These are phyloP conservation scores for Neoboletus magnificus DNA, from an alignment of 768 basidiomycete species.

Conservation along the genomic window DNA sequence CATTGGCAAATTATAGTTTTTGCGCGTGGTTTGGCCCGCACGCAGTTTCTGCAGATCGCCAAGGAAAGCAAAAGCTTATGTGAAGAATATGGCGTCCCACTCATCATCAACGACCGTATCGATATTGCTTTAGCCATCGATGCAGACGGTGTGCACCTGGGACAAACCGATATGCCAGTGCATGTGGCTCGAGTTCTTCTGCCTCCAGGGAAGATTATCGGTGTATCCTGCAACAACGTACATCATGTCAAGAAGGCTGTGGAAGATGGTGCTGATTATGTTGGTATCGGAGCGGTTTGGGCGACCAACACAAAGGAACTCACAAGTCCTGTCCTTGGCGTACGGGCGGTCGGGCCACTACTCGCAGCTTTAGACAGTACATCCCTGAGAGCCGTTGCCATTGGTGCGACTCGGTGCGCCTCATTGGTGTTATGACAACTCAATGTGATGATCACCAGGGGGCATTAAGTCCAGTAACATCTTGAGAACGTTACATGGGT, in stretches of 20 bases:
- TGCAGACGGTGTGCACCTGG: constrained; percentile 82
- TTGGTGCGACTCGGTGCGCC: constrained; percentile 51
- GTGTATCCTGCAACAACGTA: constrained; percentile 71
- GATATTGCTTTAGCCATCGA: constrained; percentile 81
- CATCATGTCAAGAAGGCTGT: constrained; percentile 64
- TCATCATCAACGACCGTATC: constrained; percentile 85
- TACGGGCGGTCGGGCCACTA: constrained; percentile 66
- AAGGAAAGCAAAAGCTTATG: constrained; percentile 66
- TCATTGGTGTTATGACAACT: neutral
- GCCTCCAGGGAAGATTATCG: constrained; percentile 68
- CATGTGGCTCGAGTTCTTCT: constrained; percentile 62
- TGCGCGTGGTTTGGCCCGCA: neutral
- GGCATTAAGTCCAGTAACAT: constrained; percentile 83
- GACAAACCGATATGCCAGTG: constrained; percentile 83
- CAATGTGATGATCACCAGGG: constrained; percentile 43
- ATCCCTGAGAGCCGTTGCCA: constrained; percentile 70
- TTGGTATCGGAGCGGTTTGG: constrained; percentile 87
- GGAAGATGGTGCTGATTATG: constrained; percentile 70
- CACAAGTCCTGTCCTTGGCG: constrained; percentile 61
- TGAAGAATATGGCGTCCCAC: constrained; percentile 70
- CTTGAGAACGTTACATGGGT: constrained; percentile 70
- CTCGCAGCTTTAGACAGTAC: constrained; percentile 64
- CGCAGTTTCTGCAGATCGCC: constrained; percentile 77
- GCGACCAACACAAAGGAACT: constrained; percentile 76
- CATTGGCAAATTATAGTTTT: neutral